phyloP scores from a whole-genome alignment of 1,139 yeast species.

The Sugiyamaella paludigena region DNA sequence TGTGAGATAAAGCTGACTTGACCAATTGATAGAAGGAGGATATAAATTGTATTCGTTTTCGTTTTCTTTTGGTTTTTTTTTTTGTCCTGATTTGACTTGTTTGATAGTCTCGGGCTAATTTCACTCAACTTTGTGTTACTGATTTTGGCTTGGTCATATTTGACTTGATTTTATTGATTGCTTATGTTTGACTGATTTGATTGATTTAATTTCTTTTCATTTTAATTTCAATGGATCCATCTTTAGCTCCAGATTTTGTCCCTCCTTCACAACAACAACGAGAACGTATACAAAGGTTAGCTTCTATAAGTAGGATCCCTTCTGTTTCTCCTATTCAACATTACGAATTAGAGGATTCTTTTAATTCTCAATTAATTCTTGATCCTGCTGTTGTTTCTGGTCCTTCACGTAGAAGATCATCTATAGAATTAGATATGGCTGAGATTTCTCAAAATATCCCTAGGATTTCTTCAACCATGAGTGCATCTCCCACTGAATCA shows the following conservation, averaged over 20 bases:
- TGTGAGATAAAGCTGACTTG: too few relatives aligned
- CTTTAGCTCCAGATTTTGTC: constrained; percentile 39
- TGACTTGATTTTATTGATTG: too few relatives aligned
- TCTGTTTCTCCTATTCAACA: constrained; percentile 72
- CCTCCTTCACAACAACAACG: constrained; percentile 38
- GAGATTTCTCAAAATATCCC: constrained; percentile 25
- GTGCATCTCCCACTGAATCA: constrained; percentile 20
- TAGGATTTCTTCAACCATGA: constrained; percentile 22
- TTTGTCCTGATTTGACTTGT: too few relatives aligned
- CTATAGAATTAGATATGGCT: constrained; percentile 14
- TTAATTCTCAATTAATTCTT: constrained; percentile 38
- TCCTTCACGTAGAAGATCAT: constrained; percentile 39
- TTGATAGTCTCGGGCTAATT: too few relatives aligned
- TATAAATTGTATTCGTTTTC: too few relatives aligned
- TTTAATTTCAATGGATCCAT: constrained; percentile 37
- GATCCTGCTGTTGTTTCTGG: background rate
- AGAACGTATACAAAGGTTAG: constrained; percentile 52
- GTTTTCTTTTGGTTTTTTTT: too few relatives aligned
- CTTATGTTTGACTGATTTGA: too few relatives aligned
- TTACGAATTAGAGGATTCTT: constrained; percentile 76
- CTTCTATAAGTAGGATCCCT: constrained; percentile 72
- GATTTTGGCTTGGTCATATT: too few relatives aligned
- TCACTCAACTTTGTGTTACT: too few relatives aligned
- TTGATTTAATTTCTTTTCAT: too few relatives aligned
- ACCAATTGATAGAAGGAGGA: too few relatives aligned